These are phyloP conservation scores for Hypoxylon sp. DNA, from an alignment of 2,329 filamentous ascomycete genomes.

Conservation along the genomic window DNA sequence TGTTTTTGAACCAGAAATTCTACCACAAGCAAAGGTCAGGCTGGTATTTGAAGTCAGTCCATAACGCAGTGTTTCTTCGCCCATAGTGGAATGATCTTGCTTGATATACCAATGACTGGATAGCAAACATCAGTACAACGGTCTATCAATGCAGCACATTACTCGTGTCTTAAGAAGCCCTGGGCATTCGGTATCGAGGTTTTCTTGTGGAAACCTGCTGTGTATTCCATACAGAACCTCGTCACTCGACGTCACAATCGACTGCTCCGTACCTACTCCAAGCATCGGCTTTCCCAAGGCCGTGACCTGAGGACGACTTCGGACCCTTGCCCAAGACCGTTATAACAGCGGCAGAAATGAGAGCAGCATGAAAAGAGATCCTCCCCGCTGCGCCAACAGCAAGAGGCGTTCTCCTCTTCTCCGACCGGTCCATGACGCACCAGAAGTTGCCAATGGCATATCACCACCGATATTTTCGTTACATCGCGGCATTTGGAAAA, in stretches of 20 bases:
- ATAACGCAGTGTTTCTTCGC: not conserved
- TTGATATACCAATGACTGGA: not conserved
- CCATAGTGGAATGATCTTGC: not conserved
- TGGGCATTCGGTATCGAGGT: not conserved
- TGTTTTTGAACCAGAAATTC: slow-evolving; percentile 1
- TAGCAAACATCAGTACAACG: not conserved
- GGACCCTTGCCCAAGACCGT: slow-evolving; percentile 8
- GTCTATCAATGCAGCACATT: not conserved
- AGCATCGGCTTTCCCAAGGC: slow-evolving; percentile 8
- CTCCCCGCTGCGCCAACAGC: slow-evolving; percentile 11
- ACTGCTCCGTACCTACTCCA: not conserved
- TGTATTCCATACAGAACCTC: not conserved
- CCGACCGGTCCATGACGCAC: slow-evolving; percentile 18
- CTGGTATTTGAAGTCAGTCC: slow-evolving; percentile 15
- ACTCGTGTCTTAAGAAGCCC: not conserved
- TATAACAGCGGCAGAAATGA: slow-evolving; percentile 11
- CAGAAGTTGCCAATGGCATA: slow-evolving; percentile 33
- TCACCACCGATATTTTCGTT: slow-evolving; percentile 37
- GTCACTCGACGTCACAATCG: slow-evolving; percentile 14
- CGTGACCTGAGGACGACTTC: not conserved
- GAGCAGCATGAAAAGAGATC: not conserved
- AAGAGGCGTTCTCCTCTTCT: slow-evolving; percentile 15
- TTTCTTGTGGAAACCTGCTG: slow-evolving; percentile 1
- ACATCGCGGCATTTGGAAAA: slow-evolving; percentile 37
- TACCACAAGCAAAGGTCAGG: slow-evolving; percentile 8